These are phyloP conservation scores for Penicillium robsamsonii DNA, from an alignment of 495 filamentous ascomycete genomes.

Conservation along the genomic window DNA sequence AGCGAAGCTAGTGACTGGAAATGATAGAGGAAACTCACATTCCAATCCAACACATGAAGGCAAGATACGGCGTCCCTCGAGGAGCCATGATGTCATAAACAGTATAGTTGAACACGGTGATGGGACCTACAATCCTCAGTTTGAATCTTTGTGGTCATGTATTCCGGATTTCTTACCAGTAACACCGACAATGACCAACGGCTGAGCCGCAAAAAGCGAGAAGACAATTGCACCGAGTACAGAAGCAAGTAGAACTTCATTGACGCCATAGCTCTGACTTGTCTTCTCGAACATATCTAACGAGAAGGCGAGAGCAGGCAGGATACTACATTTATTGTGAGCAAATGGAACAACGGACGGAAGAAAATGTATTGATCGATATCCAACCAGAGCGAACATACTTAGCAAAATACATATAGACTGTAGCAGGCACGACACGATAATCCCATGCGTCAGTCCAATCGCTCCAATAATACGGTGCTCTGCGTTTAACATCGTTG, in stretches of 20 bases:
- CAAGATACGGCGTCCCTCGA: conserved; percentile 67
- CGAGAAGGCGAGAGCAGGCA: conserved; percentile 80
- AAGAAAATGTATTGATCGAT: neutral
- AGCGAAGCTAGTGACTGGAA: conserved; percentile 10
- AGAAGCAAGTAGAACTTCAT: conserved; percentile 77
- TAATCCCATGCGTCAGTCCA: conserved; percentile 86
- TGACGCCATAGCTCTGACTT: conserved; percentile 74
- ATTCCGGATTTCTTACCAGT: conserved; percentile 52
- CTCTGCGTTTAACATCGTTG: conserved; percentile 68
- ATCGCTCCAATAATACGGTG: conserved; percentile 74
- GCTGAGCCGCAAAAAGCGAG: conserved; percentile 70
- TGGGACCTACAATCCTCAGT: conserved; percentile 56
- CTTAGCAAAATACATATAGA: conserved; percentile 94
- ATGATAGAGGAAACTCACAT: conserved; percentile 46
- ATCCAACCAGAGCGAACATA: conserved; percentile 36
- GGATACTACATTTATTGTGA: conserved; percentile 53
- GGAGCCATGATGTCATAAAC: conserved; percentile 78
- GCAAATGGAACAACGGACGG: conserved; percentile 11
- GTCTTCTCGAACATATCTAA: conserved; percentile 86
- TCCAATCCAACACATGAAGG: conserved; percentile 85
- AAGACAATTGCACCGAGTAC: conserved; percentile 78
- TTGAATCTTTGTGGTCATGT: neutral
- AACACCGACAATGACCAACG: conserved; percentile 86
- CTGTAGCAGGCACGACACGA: conserved; percentile 72
- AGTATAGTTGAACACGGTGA: conserved; percentile 86